A percentile compares a stretch with the other conserved stretches of the same genome.
phyloP scores from a whole-genome alignment of 768 basidiomycete species.

The Boletus patriciae region DNA sequence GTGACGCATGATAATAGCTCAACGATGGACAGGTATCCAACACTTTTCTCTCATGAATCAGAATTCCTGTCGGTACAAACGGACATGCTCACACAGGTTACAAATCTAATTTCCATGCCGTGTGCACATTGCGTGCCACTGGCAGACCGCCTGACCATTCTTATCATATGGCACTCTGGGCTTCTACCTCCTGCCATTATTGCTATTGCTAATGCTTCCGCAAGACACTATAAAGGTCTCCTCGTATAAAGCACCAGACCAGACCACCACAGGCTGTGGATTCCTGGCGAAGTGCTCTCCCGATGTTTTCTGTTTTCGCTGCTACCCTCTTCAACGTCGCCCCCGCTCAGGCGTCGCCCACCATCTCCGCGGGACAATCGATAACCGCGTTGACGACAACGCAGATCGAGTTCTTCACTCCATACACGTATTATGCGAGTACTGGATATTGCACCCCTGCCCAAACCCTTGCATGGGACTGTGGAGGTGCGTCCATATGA shows the following conservation, averaged over 20 bases:
- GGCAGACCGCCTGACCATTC: background rate
- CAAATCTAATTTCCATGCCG: background rate
- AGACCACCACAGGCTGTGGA: background rate
- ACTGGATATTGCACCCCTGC: constrained; percentile 49
- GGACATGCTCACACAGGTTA: background rate
- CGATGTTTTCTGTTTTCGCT: constrained; percentile 21
- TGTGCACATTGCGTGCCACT: background rate
- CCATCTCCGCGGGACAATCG: constrained; percentile 34
- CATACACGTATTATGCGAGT: constrained; percentile 53
- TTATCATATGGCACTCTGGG: constrained; percentile 8
- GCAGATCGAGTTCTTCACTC: constrained; percentile 44
- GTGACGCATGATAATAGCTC: background rate
- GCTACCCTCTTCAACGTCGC: constrained; percentile 15
- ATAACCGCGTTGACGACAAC: constrained; percentile 41
- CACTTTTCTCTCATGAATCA: background rate
- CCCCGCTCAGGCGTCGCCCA: constrained; percentile 21
- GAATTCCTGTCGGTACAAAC: background rate
- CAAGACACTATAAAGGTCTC: background rate
- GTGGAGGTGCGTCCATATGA: constrained; percentile 46
- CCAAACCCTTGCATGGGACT: constrained; percentile 48
- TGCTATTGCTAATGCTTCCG: constrained; percentile 5
- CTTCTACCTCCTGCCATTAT: background rate
- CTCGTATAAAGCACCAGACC: background rate
- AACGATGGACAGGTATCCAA: background rate
- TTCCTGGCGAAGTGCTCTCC: background rate